Conservation (phyloP, 1,284 basidiomycete genomes). For the Testicularia cyperi region DNA sequence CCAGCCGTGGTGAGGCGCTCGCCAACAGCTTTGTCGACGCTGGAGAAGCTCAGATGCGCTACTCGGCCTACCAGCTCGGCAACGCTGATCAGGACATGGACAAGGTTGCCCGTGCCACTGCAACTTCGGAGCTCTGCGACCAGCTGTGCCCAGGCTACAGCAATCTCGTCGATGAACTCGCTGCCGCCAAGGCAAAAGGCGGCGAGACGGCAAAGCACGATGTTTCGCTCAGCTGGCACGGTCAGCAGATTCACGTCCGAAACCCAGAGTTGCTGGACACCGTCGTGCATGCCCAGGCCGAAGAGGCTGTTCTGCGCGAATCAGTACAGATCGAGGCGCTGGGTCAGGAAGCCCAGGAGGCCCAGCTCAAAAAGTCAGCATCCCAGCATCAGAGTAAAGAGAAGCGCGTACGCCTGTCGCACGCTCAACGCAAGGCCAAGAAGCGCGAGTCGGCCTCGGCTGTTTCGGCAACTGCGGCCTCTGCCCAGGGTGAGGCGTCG, state of each 20-base stretch:
- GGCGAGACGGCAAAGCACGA: constrained; percentile 62
- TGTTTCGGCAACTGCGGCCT: too few species aligned
- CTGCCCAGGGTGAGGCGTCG: constrained; percentile 15
- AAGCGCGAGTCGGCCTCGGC: too few species aligned
- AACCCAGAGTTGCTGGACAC: constrained; percentile 89
- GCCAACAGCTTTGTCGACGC: constrained; percentile 81
- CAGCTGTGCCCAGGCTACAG: constrained; percentile 71
- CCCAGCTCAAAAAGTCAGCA: not conserved
- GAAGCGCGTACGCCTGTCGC: constrained; percentile 45
- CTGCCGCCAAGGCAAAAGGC: constrained; percentile 54
- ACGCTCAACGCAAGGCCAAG: constrained; percentile 54
- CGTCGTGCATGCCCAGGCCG: constrained; percentile 78
- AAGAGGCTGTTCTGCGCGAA: constrained; percentile 64
- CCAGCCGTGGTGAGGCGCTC: constrained; percentile 86
- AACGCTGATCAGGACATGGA: constrained; percentile 73
- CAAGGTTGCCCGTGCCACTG: constrained; percentile 73
- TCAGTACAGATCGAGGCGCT: constrained; percentile 54
- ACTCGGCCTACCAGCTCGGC: constrained; percentile 81
- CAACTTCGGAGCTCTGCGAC: constrained; percentile 65
- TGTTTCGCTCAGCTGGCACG: constrained; percentile 75
- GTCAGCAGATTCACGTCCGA: constrained; percentile 77
- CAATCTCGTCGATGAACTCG: constrained; percentile 66
- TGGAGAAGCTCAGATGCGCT: constrained; percentile 85
- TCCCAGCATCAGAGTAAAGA: constrained; percentile 3
- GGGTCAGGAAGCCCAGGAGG: constrained; percentile 9